Percentiles rank a stretch among this genome's conserved stretches.
Evolutionary conservation across 257 asterid genomes (phyloP).

Genomic region (Phtheirospermum japonicum): DNA sequence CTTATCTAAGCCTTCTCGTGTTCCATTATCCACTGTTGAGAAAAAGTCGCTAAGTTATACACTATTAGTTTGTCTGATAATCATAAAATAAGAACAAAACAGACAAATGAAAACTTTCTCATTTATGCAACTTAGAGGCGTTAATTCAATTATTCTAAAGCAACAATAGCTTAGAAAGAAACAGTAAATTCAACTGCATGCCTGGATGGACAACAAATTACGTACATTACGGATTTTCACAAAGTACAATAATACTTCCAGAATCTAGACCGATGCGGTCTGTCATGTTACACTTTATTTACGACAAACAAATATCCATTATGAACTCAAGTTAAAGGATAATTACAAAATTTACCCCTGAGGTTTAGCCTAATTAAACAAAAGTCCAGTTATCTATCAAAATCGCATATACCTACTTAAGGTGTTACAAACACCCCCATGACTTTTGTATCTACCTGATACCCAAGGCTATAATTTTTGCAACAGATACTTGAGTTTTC

Average conservation of each 20-base stretch:
- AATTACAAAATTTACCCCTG: too few species aligned
- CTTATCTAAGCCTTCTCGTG: conserved; percentile 92
- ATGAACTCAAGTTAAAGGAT: not conserved
- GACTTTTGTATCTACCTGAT: not conserved
- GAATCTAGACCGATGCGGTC: conserved; percentile 1
- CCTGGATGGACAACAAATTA: conserved; percentile 10
- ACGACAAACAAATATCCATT: conserved; percentile 2
- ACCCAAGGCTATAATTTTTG: too few species aligned
- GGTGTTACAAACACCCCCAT: not conserved
- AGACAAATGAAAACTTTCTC: not conserved
- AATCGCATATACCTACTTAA: too few species aligned
- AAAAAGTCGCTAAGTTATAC: conserved; percentile 17
- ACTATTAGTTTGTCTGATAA: conserved; percentile 17
- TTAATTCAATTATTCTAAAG: conserved; percentile 8
- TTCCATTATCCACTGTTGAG: conserved; percentile 84
- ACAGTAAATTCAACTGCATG: not conserved
- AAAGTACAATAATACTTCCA: not conserved
- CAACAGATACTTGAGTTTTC: not conserved
- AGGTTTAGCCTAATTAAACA: too few species aligned
- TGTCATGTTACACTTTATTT: not conserved
- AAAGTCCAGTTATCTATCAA: too few species aligned
- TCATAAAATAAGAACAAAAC: conserved; percentile 21
- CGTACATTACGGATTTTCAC: conserved; percentile 5
- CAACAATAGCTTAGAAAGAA: not conserved
- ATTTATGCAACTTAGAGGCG: conserved; percentile 14